Base-by-base conservation (phyloP, 2,329 filamentous ascomycete genomes). In the Microsporum audouinii region DNA sequence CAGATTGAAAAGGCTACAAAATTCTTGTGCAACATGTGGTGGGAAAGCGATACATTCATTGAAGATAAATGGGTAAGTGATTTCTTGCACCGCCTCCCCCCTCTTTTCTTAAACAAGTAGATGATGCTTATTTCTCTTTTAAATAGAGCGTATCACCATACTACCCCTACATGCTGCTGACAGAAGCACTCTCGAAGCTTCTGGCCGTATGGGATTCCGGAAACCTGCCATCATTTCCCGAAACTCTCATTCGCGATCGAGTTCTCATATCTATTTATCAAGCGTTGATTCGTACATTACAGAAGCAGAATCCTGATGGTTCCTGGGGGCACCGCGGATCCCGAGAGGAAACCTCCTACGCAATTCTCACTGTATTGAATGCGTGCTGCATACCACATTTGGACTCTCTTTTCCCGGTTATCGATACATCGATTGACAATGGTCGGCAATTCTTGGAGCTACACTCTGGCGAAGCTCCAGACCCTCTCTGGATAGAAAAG, bases 1-100 rank as follows among this genome's bases (percentile, higher is more conserved):
- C 72, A 69, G 66, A 70, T 72, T 55, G 62, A 66, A 45, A 74
- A 71, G 58, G 61, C 64, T 12, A 58, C 62, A 33, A 62, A 57
- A 8, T 72, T 69, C 58, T 62, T 72, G 3, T 65, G 67, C 34
- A 64, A 68, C 49, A 63, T 65, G 8, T 70, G 67, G 66, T 68
- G 65, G 63, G 59, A 62, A 5, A 58, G 61, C 0, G 65, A 69
- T 49, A 62, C 64, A 38, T 58, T 62, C 51, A 62, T 71, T 27
- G 53, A 59, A 12, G 70, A 71, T 59, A 69, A 71, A 65, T 70
- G 68, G 68, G 68, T 70, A 65, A 5, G 31, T 23, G 17, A 23
- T 23, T 23, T 23, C 17, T 23, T 23, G 17, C 17, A 23, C 17
- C 5, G 34, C 34, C 5, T 36, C 10, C 10, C 34, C 34, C 38